phyloP scores from a whole-genome alignment of 495 filamentous ascomycete species.

The Recurvomyces mirabilis region DNA sequence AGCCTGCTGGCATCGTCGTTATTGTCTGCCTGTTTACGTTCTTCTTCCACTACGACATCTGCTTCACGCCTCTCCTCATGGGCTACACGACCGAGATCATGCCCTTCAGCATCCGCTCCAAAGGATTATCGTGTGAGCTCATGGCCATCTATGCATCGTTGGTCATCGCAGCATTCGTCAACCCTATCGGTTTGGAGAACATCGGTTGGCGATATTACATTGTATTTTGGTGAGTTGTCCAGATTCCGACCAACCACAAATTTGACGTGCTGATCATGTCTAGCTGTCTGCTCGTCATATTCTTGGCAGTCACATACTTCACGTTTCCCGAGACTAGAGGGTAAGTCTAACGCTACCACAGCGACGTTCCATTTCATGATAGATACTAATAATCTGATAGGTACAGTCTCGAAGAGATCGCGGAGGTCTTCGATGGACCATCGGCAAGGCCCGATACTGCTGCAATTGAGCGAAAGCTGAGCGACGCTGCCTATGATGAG shows the following conservation, averaged over 20 bases:
- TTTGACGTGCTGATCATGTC: neutral
- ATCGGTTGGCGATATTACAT: conserved; percentile 18
- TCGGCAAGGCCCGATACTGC: neutral
- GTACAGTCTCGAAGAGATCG: conserved; percentile 16
- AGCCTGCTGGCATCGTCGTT: conserved; percentile 30
- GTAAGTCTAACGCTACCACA: too few species aligned
- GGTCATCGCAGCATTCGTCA: conserved; percentile 12
- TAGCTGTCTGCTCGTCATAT: conserved; percentile 4
- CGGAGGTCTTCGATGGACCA: conserved; percentile 11
- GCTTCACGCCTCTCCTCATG: conserved; percentile 7
- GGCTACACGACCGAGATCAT: conserved; percentile 15
- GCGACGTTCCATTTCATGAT: neutral
- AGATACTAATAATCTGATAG: too few species aligned
- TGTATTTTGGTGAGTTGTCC: conserved; percentile 6
- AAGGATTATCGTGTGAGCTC: conserved; percentile 7
- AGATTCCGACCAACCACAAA: neutral
- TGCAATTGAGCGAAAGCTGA: conserved; percentile 7
- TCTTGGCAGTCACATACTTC: conserved; percentile 11
- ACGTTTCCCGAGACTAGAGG: conserved; percentile 10
- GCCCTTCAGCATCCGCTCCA: conserved; percentile 11
- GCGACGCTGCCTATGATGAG: conserved; percentile 4
- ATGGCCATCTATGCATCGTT: conserved; percentile 6
- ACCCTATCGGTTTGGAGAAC: conserved; percentile 9
- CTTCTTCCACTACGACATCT: conserved; percentile 37
- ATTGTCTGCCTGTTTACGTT: conserved; percentile 35